Base-by-base conservation (phyloP, 23 red algal genomes). In the Gracilariopsis chorda region DNA sequence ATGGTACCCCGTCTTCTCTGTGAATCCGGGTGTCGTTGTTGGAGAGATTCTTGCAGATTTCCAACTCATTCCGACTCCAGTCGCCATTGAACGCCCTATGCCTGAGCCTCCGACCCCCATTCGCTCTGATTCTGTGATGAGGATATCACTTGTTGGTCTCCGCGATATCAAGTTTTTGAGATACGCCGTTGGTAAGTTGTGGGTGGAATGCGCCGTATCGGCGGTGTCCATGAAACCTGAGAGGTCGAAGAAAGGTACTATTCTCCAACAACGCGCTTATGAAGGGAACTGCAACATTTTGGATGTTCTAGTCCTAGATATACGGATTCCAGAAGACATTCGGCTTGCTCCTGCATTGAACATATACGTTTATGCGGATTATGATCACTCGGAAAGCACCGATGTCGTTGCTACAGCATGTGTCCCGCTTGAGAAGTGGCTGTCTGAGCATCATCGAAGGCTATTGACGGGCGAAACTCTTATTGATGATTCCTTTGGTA, bases 41-140 rank as follows among this genome's bases (percentile, higher is more conserved):
- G 95, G 95, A 17, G 91, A 98, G 74, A 85, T 98, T 48, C 82
- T 98, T 14, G 95, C 95, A 2, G 95, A 98, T 59, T 98, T 98
- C 67, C 95, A 98, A 68, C 71, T 98, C 17, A 83, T 96, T 56
- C 62, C 83, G 3, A 61, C 82, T 17, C 47, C 91, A 43, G 28
- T 78, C 30, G 93, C 88, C 46, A 39, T 92, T 29, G 82, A 81
- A 17, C 74, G 60, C 6, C 88, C 88, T 20, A 82, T 91, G 75
- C 86, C 48, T 19, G 51, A 78, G 23, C 48, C 90, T 46, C 48
- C 74, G 44, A 47, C 74, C 21, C 72, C 89, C 1, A n/a, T 37
- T 27, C 62, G 87, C 29, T 77, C 84, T 40, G 80, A 83, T 25
- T 80, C 77, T 5, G 88, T 71, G 4, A 30, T 96, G 94, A 71